Base-by-base conservation (phyloP, 305 asterid genomes). In the Plantago coronopus region DNA sequence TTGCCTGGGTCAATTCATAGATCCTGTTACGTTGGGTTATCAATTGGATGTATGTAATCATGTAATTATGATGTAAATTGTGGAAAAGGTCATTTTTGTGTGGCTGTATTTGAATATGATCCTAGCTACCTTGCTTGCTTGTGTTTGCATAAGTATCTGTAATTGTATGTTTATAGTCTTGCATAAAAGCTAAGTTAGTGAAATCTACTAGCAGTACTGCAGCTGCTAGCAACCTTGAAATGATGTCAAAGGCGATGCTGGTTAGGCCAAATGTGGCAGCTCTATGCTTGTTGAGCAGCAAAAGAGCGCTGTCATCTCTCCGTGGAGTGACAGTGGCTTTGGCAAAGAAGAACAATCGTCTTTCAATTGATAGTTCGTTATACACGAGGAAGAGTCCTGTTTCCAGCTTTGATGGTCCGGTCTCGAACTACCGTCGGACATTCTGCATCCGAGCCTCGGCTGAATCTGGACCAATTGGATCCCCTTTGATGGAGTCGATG, bases 401-500 rank as follows among this genome's bases (percentile, higher is more conserved):
- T 61, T 57, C 77, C 46, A 48, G 64, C 50, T 54, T 61, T 48
- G 58, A 63, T 60, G 67, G 70, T 43, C 72, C 80, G 57, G 21
- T 67, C 51, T 66, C 10, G 46, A 46, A 23, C 23, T 37, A 62
- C 53, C 81, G 62, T 16, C 84, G 91, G 75, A 55, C 16, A 76
- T 77, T 83, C 59, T 76, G 82, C 78, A 48, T 64, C 73, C 81
- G 80, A 54, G 89, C 89, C 13, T 66, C 87, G 5, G 40, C 64
- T 5, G 78, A 75, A 40, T 49, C 71, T 42, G 79, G 67, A 11
- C 68, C 87, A 12, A 51, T 83, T 66, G 85, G 71, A 66, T 61
- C 86, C 60, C 82, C 85, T 43, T 62, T 88, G 65, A 88, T 88
- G 79, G 87, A 79, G 58, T 76, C 91, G 3, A 91, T 91, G 97